Base-by-base conservation (phyloP, 345 rosid species). In the Gossypium turneri region DNA sequence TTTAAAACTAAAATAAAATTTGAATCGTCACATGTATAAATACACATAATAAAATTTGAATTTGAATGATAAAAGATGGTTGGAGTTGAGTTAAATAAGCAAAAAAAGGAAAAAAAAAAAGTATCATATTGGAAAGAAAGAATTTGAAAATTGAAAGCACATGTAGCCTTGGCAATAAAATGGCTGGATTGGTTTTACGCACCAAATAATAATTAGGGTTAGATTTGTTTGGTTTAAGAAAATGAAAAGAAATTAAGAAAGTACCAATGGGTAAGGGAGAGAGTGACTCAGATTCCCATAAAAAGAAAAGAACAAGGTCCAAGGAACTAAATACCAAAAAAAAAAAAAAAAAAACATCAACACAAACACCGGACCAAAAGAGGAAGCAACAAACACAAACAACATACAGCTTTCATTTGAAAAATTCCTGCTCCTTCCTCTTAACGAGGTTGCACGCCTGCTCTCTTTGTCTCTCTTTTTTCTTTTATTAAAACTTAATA, bases 401-500 rank as follows among this genome's bases (percentile, higher is more conserved):
- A 16, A 20, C 29, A 12, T 67, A n/a, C 76, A 47, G 57, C 58
- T 73, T 73, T 48, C 76, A 74, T 62, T 74, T 74, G 50, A 62
- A 74, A 47, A 62, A 27, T 62, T 58, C 20, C 51, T 51, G n/a
- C 51, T 34, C 25, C 22, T 61, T 48, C 27, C 76, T 27, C 61
- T n/a, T 50, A 48, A 74, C 76, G 76, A 62, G 76, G 76, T 62
- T 74, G 76, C 70, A 74, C 70, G 70, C 76, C 29, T 62, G n/a
- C 27, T 25, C 19, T 22, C 29, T 70, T 8, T 51, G 24, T 25
- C 47, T 24, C 66, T 44, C 43, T 7, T 25, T n/a, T 3, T 58
- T 11, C 1, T 4, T 24, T 24, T 3, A 53, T 17, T 12, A 7
- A 10, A 44, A 1, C 12, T 59, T 24, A 3, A 4, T 11, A 5